Evolutionary conservation across 208 protist genomes (phyloP), one percentile per base, ranked within the genome.

Genomic region (Crithidia sp.): DNA sequence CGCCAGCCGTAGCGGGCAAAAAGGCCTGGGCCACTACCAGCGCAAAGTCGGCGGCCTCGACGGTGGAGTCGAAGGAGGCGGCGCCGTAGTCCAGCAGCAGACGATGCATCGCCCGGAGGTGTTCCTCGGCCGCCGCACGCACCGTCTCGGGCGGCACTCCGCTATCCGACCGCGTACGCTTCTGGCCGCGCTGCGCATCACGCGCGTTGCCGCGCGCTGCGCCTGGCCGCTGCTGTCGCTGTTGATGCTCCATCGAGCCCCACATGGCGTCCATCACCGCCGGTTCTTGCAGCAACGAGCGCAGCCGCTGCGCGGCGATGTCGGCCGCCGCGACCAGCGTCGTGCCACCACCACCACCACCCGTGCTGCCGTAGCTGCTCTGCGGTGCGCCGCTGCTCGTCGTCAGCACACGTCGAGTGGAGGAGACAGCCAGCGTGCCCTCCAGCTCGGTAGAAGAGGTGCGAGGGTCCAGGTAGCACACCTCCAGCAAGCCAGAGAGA

Each of bases 381-480:
- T 47, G 50, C 7, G 60, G 41, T 2, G 2, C 37, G 28, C 53
- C 70, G 37, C 61, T 69, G 37, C 50, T 59, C 13, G 71, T 47
- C 37, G 62, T 80, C 60, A 77, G 65, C 65, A 91, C 82, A 17
- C 83, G 84, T 2, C 89, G 69, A 17, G 84, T 90, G n/a, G 79
- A 82, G n/a, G 79, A 77, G 43, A 92, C 67, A 3, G 87, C 85
- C 61, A 86, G 62, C 0, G 81, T 85, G 12, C 87, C 90, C 59
- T 95, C 87, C 17, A 91, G 52, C 41, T 90, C 90, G 45, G 82
- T 85, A 2, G 85, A 89, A 5, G 90, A 92, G 0, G 74, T 71
- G n/a, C 82, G 78, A 28, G 81, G 7, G 56, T 85, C 80, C 9
- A 79, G 79, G 43, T 82, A 84, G 71, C 76, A 89, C 41, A 80